Base-by-base conservation (phyloP, 352 stramenopile species). In the Peronospora destructor region DNA sequence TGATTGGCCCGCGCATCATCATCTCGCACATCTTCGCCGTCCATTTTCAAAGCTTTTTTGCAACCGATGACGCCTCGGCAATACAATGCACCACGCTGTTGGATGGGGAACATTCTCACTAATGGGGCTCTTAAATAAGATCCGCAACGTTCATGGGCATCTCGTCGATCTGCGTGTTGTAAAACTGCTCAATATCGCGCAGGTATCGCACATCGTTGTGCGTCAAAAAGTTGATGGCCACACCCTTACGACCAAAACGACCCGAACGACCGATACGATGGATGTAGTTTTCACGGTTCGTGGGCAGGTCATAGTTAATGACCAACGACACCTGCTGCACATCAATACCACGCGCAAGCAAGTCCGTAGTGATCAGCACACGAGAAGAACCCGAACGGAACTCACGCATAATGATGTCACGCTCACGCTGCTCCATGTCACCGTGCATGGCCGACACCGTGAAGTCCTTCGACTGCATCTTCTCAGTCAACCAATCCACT, bases 251-350 rank as follows among this genome's bases (percentile, higher is more conserved):
- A 72, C 97, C 97, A 73, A 99, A 99, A 86, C 97, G 95, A 71
- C 97, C 97, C 52, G 89, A 98, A 71, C 97, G 95, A 91, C 97
- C 97, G 73, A 99, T 99, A 85, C 97, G 94, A 75, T 99, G 97
- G 58, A 99, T 99, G 85, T 99, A 99, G 76, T 98, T 98, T 79
- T 99, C 97, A 68, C 97, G 91, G 84, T 99, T 99, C 21, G 94
- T 98, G 38, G 97, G 97, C 54, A 99, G 77, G 69, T 99, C 96
- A 80, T 98, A 99, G 91, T 99, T 99, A 74, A 99, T 99, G 42
- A 98, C 92, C 44, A 97, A 79, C 63, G 87, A 96, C 56, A 96
- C 89, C 81, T 99, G 96, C 81, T 99, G 97, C 49, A 99, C 96
- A 78, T 99, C 97, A 68, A 99, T 99, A 93, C 97, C 96, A 94